A percentile compares a stretch with the other conserved stretches of the same genome.
Conservation (phyloP, 805 yeast species). For the Myxozyma melibiosi region DNA sequence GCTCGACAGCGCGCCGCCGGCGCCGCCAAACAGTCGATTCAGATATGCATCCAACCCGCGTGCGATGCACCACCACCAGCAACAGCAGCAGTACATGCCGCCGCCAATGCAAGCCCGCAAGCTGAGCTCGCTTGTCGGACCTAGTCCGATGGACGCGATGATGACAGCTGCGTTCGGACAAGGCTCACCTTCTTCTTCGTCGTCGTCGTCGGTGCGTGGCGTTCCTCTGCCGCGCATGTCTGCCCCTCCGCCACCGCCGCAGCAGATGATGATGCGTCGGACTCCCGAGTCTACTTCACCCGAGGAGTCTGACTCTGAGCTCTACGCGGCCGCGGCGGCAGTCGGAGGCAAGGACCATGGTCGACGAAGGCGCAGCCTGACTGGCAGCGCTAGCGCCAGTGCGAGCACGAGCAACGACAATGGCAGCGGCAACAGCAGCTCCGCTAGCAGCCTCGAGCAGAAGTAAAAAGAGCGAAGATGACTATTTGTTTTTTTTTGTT, state of each 20-base stretch:
- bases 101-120: constrained; percentile 17
- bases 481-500: neutral
- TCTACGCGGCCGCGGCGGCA: constrained; percentile 16
- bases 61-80: neutral
- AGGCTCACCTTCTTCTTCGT: too few species aligned
- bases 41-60: constrained; percentile 2
- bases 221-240: neutral
- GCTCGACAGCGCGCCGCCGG: neutral
- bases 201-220: constrained; percentile 1
- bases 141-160: constrained; percentile 30
- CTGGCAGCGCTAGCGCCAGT: constrained; percentile 31
- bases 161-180: constrained; percentile 12
- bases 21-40: constrained; percentile 8
- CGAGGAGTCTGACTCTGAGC: constrained; percentile 6
- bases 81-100: constrained; percentile 6
- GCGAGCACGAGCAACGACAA: constrained; percentile 29
- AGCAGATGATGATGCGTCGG: neutral
- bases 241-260: constrained; percentile 5
- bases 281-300: neutral
- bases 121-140: constrained; percentile 25
- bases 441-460: constrained; percentile 33
- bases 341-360: constrained; percentile 8
- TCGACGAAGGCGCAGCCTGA: constrained; percentile 19
- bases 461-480: constrained; percentile 8
- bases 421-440: constrained; percentile 30